Evolutionary conservation across 1,284 basidiomycete species (phyloP), one percentile per base, ranked within the genome.

Genomic region (Apiotrichum laibachii): DNA sequence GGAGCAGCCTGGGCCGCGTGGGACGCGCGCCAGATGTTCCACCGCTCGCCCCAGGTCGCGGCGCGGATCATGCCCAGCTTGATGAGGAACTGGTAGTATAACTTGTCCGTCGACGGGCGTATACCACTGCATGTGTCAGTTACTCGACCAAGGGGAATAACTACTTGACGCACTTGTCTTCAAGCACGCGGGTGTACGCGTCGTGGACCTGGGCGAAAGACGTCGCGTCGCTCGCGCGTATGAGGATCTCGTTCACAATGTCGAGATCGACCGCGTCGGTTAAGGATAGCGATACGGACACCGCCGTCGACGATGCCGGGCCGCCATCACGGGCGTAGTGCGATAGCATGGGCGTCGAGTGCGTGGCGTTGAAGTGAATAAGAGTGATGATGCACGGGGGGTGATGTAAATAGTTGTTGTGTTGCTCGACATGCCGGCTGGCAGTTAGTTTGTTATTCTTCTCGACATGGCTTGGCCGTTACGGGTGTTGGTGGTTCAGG

Each of bases 11-110:
- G 42, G 43, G 8, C 44, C 37, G 51, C 48, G 44, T 50, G 37
- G 5, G 44, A 50, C 54, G 48, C n/a, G 61, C 57, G 59, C 73
- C 72, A 78, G 13, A 73, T 58, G 26, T 72, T 69, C 76, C 76
- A 78, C 58, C 70, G 67, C 55, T 75, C 72, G 5, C 73, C 75
- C 75, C 75, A 78, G 34, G 72, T 73, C n/a, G 63, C 48, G 0
- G 74, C 77, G 31, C 71, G 67, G 16, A 77, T 69, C 49, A 73
- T 67, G n/a, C 75, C 74, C 6, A 78, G 65, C 61, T 77, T 76
- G 37, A 78, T 67, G 13, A 78, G 68, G 52, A 78, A 77, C 54
- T 73, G 70, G 62, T 77, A 78, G 62, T 77, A 75, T 11, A 59
- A 56, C 19, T 71, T 70, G 59, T 77, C 75, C 31, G 52, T 45